Percentiles rank a stretch among this genome's conserved stretches.
Evolutionary conservation across 805 yeast genomes (phyloP).

Genomic region (Zygosaccharomyces rouxii): DNA sequence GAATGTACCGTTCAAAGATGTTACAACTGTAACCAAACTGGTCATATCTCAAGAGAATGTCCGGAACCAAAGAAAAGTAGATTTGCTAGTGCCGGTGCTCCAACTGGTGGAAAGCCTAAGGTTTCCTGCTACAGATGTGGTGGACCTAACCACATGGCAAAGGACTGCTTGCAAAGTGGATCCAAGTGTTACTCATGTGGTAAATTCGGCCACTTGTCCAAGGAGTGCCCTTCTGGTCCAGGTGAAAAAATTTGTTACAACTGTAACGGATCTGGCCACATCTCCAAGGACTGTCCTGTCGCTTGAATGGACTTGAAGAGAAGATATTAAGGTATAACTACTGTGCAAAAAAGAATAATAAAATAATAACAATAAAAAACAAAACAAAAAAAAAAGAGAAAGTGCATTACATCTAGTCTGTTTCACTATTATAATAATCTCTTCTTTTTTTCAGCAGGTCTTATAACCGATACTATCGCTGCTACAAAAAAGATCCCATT

Average conservation of each 20-base stretch:
- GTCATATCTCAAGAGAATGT: conserved; percentile 82
- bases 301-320: conserved; percentile 7
- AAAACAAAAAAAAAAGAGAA: background rate
- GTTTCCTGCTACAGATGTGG: conserved; percentile 83
- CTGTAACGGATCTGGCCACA: conserved; percentile 68
- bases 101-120: conserved; percentile 23
- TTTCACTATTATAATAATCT: background rate
- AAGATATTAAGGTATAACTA: background rate
- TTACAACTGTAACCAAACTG: conserved; percentile 71
- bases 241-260: conserved; percentile 47
- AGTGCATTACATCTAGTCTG: conserved; percentile 2
- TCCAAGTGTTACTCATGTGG: conserved; percentile 93
- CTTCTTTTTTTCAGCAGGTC: background rate
- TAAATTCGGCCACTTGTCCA: conserved; percentile 81
- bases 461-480: background rate
- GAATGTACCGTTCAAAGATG: conserved; percentile 78
- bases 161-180: conserved; percentile 75
- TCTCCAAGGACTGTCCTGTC: conserved; percentile 68
- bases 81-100: conserved; percentile 17
- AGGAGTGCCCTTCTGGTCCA: conserved; percentile 64
- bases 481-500: background rate
- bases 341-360: background rate
- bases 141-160: conserved; percentile 89
- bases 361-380: background rate
- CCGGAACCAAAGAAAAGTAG: conserved; percentile 41